Conservation (phyloP, 108 stramenopile species). For the Nitzschia sp. region DNA sequence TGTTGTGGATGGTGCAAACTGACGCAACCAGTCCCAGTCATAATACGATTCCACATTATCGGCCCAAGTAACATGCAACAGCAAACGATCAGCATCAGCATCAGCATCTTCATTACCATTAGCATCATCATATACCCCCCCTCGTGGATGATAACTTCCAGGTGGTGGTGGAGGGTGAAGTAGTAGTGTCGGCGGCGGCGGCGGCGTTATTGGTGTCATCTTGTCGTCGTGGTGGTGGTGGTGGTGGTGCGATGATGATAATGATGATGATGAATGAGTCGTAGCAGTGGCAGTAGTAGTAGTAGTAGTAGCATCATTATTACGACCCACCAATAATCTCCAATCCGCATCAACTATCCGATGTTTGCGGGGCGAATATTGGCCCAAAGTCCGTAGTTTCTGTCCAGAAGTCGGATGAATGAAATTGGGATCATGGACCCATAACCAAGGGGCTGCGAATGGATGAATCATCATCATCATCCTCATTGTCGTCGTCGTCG, state of each 20-base stretch:
- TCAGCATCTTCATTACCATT: background rate
- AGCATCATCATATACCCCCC: slow-evolving; percentile 14
- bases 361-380: slow-evolving; percentile 21
- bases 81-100: slow-evolving; percentile 3
- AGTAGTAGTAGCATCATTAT: background rate
- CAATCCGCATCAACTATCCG: slow-evolving; percentile 6
- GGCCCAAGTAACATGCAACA: slow-evolving; percentile 43
- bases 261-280: no score
- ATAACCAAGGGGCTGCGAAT: slow-evolving; percentile 62
- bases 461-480: no score
- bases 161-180: slow-evolving; percentile 28
- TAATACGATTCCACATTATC: slow-evolving; percentile 37
- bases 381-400: slow-evolving; percentile 43
- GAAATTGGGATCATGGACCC: slow-evolving; percentile 65
- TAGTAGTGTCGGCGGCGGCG: slow-evolving; percentile 8
- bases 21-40: slow-evolving; percentile 55
- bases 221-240: no score
- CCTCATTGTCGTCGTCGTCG: no score
- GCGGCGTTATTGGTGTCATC: slow-evolving; percentile 12
- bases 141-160: slow-evolving; percentile 34
- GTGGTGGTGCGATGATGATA: no score
- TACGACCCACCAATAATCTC: no score
- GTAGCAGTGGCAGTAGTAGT: no score
- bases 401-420: slow-evolving; percentile 68
- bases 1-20: slow-evolving; percentile 14